Percentiles rank a stretch among this genome's conserved stretches.
Conservation (phyloP, 164 flowering plant species). For the Nymphaea colorata region DNA sequence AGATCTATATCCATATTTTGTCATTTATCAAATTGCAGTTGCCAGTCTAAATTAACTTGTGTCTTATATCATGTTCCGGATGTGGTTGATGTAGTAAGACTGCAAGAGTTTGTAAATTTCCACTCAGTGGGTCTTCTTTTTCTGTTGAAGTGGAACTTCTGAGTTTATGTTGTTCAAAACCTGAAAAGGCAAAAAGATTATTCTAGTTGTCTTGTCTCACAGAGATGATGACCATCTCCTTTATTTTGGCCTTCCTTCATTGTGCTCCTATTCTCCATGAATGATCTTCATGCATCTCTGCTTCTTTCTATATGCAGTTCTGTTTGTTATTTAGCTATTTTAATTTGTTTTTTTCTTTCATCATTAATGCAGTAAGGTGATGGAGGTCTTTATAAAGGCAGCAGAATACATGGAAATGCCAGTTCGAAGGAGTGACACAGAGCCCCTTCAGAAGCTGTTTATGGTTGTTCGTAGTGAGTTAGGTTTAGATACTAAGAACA, state of each 20-base stretch:
- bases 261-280: background rate
- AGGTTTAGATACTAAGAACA: conserved; percentile 83
- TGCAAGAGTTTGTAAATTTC: too few relatives aligned
- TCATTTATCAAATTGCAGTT: too few relatives aligned
- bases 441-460: conserved; percentile 87
- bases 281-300: background rate
- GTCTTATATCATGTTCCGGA: too few relatives aligned
- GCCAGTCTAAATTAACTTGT: too few relatives aligned
- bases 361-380: conserved; percentile 62
- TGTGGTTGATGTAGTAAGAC: too few relatives aligned
- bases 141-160: too few relatives aligned
- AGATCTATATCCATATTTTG: too few relatives aligned
- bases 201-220: too few relatives aligned
- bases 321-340: background rate
- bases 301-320: background rate
- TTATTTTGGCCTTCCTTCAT: background rate
- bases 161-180: too few relatives aligned
- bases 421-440: conserved; percentile 79
- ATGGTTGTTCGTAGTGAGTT: conserved; percentile 82
- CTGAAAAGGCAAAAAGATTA: too few relatives aligned
- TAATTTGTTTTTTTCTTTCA: background rate
- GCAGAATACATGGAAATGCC: conserved; percentile 95
- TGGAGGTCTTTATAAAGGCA: conserved; percentile 93
- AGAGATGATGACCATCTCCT: too few relatives aligned
- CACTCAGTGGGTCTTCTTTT: too few relatives aligned